phyloP scores from a whole-genome alignment of 1,284 basidiomycete species.

The Marasmius oreades region DNA sequence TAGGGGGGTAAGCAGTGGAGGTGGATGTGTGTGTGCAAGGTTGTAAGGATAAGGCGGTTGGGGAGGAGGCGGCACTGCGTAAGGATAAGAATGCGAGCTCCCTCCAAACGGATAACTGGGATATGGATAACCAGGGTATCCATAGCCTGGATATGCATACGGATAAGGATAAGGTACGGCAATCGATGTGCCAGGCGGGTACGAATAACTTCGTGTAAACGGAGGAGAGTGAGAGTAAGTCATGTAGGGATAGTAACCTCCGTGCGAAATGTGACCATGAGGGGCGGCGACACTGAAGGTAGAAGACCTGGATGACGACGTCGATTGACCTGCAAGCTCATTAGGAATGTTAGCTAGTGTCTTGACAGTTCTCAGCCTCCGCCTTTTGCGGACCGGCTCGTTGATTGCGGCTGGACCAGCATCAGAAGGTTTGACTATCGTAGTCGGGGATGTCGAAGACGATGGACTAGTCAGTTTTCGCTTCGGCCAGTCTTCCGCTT shows the following conservation, averaged over 20 bases:
- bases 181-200: not conserved
- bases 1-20: not conserved
- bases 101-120: not conserved
- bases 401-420: not conserved
- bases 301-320: not conserved
- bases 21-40: not conserved
- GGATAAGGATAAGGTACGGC: not conserved
- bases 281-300: not conserved
- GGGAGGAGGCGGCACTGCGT: not conserved
- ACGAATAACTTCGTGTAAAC: not conserved
- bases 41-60: not conserved
- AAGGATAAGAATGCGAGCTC: not conserved
- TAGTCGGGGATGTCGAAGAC: not conserved
- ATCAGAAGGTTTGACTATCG: not conserved
- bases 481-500: no score
- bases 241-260: slow-evolving; percentile 1
- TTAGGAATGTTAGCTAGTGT: not conserved
- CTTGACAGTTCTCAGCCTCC: not conserved
- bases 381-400: not conserved
- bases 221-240: not conserved
- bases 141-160: not conserved
- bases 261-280: not conserved
- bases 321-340: not conserved
- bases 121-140: slow-evolving; percentile 1
- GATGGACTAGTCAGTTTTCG: not conserved